These are phyloP conservation scores for Phialophora verrucosa DNA, from an alignment of 2,329 filamentous ascomycete species.

Conservation along the genomic window DNA sequence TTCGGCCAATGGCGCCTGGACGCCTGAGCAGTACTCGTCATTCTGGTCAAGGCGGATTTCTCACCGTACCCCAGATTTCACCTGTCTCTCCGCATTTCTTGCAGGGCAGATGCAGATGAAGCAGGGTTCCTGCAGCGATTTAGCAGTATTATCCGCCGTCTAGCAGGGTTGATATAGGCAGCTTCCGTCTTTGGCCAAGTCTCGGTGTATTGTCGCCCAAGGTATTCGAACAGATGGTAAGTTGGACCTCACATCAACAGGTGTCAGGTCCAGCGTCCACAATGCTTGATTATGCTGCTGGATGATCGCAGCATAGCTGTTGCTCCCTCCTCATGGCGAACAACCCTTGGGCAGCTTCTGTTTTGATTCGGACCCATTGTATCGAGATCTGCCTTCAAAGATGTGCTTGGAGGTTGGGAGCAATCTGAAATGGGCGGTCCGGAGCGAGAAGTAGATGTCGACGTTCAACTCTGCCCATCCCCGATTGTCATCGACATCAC, in stretches of 20 bases:
- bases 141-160: not conserved
- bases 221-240: not conserved
- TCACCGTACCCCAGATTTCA: not conserved
- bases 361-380: not conserved
- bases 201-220: not conserved
- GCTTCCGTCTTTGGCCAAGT: not conserved
- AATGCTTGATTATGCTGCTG: not conserved
- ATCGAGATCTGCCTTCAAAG: not conserved
- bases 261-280: not conserved
- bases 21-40: not conserved
- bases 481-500: not conserved
- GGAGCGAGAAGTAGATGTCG: not conserved
- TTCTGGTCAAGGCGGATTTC: not conserved
- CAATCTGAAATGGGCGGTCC: not conserved
- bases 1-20: not conserved
- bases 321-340: not conserved
- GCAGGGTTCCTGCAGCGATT: not conserved
- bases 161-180: not conserved
- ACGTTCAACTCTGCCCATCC: not conserved
- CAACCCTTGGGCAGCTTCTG: not conserved
- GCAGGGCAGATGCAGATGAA: not conserved
- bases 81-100: not conserved
- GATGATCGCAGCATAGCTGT: not conserved
- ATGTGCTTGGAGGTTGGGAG: not conserved
- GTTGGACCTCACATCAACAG: not conserved